Base-by-base conservation (phyloP, 257 asterid genomes). In the Solanum pimpinellifolium region DNA sequence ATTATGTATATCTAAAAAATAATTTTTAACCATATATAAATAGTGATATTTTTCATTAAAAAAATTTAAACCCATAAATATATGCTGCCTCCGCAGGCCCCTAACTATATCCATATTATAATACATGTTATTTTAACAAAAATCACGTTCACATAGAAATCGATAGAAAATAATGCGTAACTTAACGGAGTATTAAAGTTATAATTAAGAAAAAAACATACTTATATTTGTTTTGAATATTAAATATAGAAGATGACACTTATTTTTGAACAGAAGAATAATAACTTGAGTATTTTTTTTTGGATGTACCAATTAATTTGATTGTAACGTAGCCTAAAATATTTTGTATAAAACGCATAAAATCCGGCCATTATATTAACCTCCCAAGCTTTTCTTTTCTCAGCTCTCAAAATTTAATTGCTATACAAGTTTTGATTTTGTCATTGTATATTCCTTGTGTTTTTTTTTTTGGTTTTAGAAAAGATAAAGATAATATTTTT, bases 121-220 rank as follows among this genome's bases (percentile, higher is more conserved):
- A 59, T 3, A 59, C 9, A 0, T 59, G 27, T 59, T 12, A 59
- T 9, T 21, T 9, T 59, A 59, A 59, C 0, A 59, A 59, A 59
- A 25, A 2, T n/a, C 5, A 62, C 3, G 0, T n/a, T n/a, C 1
- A n/a, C 11, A 1, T 4, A 11, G 1, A n/a, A n/a, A 62, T 62
- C 11, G n/a, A 62, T 62, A 23, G 11, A 62, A 56, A 0, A n/a
- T n/a, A 62, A 35, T 35, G 7, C 5, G 0, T 37, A 37, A 37
- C 39, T 37, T 37, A 37, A 37, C 1, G 1, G 39, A 37, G 39
- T 37, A 37, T 37, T 37, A 37, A 37, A 7, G 39, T 37, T 37
- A 37, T 37, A 37, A 37, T 2, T n/a, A 2, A n/a, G 25, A 62
- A 65, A 11, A 11, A n/a, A n/a, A 65, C 1, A 11, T 11, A 23